Conservation (phyloP, 495 filamentous ascomycete species). For the Glonium stellatum region DNA sequence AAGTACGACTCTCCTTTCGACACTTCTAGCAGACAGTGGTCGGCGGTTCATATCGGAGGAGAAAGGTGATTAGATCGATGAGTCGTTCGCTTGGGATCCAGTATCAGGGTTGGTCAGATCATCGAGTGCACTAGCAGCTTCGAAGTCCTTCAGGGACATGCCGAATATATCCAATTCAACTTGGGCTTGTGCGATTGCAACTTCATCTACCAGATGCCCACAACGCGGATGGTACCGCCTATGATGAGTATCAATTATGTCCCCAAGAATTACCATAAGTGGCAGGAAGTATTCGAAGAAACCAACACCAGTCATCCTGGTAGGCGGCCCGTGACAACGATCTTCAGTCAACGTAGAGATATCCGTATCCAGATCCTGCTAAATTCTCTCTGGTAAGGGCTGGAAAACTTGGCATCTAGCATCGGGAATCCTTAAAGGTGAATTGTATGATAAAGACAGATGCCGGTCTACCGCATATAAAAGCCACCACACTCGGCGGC, state of each 20-base stretch:
- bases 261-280: conserved; percentile 32
- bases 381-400: conserved; percentile 34
- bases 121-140: background rate
- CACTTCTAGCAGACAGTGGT: background rate
- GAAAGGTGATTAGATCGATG: background rate
- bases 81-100: background rate
- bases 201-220: conserved; percentile 10
- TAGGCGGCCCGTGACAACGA: background rate
- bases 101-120: background rate
- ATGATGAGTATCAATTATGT: conserved; percentile 31
- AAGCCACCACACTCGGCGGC: conserved; percentile 47
- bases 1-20: conserved; percentile 22
- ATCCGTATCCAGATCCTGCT: conserved; percentile 29
- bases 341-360: background rate
- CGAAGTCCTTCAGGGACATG: background rate
- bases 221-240: conserved; percentile 27
- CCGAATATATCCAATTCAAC: background rate
- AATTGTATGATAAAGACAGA: conserved; percentile 46
- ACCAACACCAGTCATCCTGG: conserved; percentile 7
- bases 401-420: conserved; percentile 38
- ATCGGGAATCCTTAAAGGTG: conserved; percentile 42
- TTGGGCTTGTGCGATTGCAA: background rate
- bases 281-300: conserved; percentile 32
- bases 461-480: conserved; percentile 47
- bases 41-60: background rate